Conservation (phyloP, 495 filamentous ascomycete species). For the Pseudomonodictys pantanalensis region DNA sequence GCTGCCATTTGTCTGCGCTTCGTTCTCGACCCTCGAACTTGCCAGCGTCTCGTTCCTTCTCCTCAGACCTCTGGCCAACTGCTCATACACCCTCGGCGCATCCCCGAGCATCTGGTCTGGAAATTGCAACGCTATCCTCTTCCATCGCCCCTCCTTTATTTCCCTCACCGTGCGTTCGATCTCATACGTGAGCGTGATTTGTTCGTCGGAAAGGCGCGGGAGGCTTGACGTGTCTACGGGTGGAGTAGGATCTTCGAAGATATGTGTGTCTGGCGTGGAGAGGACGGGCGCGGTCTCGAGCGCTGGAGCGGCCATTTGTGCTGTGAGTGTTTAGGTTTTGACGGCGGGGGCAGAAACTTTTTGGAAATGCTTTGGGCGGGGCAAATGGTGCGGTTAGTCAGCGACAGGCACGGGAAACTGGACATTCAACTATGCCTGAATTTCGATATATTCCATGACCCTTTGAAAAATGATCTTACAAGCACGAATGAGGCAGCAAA, state of each 20-base stretch:
- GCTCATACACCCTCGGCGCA: conserved; percentile 74
- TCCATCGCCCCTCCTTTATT: conserved; percentile 66
- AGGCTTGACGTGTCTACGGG: conserved; percentile 30
- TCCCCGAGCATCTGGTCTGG: conserved; percentile 88
- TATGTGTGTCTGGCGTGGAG: conserved; percentile 80
- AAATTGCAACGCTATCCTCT: conserved; percentile 84
- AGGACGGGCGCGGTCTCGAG: conserved; percentile 62
- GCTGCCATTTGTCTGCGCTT: not conserved
- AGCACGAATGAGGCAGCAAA: too few relatives aligned
- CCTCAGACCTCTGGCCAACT: conserved; percentile 61
- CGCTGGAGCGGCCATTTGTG: conserved; percentile 17
- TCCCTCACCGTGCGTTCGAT: conserved; percentile 76
- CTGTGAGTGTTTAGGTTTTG: conserved; percentile 1
- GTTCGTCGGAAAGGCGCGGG: conserved; percentile 58
- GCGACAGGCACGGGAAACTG: too few relatives aligned
- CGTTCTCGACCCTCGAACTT: not conserved
- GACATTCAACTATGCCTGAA: too few relatives aligned
- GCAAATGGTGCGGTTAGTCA: too few relatives aligned
- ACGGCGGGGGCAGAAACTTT: conserved; percentile 12
- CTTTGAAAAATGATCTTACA: too few relatives aligned
- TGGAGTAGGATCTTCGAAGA: conserved; percentile 62
- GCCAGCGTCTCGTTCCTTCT: conserved; percentile 15
- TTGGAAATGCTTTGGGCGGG: conserved; percentile 1
- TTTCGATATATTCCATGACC: too few relatives aligned
- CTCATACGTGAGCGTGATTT: conserved; percentile 78